phyloP scores from a whole-genome alignment of 2,329 filamentous ascomycete species.

The Exophiala calicioides region DNA sequence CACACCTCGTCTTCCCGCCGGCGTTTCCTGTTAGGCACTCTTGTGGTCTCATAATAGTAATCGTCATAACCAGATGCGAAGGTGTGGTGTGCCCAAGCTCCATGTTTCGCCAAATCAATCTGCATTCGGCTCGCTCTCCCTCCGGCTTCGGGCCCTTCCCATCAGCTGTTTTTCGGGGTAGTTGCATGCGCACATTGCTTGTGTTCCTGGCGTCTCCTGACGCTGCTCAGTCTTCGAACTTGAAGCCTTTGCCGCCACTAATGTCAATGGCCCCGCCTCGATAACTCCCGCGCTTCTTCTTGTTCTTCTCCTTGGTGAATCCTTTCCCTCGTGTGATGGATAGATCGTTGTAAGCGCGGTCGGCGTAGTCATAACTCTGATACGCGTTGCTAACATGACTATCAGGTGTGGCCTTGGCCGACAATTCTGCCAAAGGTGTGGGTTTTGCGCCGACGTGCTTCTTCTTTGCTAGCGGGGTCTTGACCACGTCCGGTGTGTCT shows the following conservation, averaged over 20 bases:
- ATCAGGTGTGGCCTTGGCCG: conserved; percentile 68
- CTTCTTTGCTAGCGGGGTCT: conserved; percentile 32
- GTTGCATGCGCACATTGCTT: conserved; percentile 36
- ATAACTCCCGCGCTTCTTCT: conserved; percentile 91
- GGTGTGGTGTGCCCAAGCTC: background rate
- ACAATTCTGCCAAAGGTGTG: conserved; percentile 76
- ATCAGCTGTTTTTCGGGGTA: background rate
- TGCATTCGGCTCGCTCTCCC: background rate
- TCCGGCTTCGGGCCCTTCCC: background rate
- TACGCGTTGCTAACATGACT: conserved; percentile 77
- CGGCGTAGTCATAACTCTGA: conserved; percentile 81
- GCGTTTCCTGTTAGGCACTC: too few relatives aligned
- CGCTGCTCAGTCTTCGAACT: conserved; percentile 77
- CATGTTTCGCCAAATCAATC: background rate
- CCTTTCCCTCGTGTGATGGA: conserved; percentile 92
- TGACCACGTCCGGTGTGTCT: conserved; percentile 31
- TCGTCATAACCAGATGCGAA: background rate
- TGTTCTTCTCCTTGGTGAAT: conserved; percentile 99
- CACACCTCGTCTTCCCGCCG: too few relatives aligned
- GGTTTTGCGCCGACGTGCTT: conserved; percentile 54
- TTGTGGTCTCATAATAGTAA: too few relatives aligned
- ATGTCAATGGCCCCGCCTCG: conserved; percentile 87
- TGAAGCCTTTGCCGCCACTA: conserved; percentile 77
- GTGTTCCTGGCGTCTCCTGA: background rate
- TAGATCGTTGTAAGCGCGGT: conserved; percentile 82